phyloP scores from a whole-genome alignment of 306 rosid genomes.

The Castanopsis chinensis region DNA sequence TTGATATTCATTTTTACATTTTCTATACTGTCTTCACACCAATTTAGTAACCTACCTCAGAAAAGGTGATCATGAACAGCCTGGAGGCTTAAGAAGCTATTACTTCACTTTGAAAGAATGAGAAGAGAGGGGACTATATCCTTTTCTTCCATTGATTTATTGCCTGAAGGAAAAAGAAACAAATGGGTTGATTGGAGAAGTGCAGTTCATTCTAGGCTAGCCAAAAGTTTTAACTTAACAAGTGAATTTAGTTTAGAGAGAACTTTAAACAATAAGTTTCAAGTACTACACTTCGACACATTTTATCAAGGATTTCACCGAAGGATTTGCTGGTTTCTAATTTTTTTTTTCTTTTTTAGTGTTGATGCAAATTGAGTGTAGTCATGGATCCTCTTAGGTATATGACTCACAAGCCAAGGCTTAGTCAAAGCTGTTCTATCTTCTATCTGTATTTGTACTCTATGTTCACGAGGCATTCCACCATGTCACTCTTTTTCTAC shows the following conservation, averaged over 20 bases:
- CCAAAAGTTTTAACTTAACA: neutral
- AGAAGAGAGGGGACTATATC: no score
- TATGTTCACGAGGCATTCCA: no score
- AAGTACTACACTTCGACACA: no score
- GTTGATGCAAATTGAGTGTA: neutral
- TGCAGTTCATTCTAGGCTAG: neutral
- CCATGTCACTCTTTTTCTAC: no score
- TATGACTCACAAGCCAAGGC: no score
- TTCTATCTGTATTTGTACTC: no score
- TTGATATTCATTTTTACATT: constrained; percentile 22
- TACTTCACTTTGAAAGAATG: no score
- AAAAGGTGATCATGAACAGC: neutral
- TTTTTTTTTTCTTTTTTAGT: neutral
- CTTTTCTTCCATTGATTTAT: neutral
- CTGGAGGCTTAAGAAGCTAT: neutral
- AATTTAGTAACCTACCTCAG: constrained; percentile 4
- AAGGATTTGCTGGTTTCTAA: neutral
- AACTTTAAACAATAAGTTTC: neutral
- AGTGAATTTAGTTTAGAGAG: neutral
- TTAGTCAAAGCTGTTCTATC: no score
- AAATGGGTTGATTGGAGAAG: neutral
- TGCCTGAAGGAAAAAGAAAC: neutral
- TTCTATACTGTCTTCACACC: constrained; percentile 3
- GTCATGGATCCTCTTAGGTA: neutral
- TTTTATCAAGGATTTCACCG: neutral